Percentiles rank a stretch among this genome's conserved stretches.
These are phyloP conservation scores for Hymenoscyphus occultus DNA, from an alignment of 2,329 filamentous ascomycete genomes.

Conservation along the genomic window DNA sequence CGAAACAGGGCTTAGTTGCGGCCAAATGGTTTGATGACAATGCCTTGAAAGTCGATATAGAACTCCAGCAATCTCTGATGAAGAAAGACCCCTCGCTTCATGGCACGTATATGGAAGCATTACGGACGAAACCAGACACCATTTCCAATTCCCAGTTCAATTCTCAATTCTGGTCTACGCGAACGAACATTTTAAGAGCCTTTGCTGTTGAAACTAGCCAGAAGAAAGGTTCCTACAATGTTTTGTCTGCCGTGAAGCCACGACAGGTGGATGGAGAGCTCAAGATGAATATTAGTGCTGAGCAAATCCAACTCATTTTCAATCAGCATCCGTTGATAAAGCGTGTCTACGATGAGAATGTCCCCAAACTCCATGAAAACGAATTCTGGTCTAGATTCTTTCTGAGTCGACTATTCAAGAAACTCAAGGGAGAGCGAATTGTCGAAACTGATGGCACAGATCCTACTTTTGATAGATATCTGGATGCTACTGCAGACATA, in stretches of 20 bases:
- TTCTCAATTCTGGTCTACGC: conserved; percentile 89
- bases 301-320: conserved; percentile 92
- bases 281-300: conserved; percentile 80
- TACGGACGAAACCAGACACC: conserved; percentile 78
- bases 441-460: conserved; percentile 74
- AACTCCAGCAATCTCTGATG: conserved; percentile 83
- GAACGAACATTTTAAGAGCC: conserved; percentile 79
- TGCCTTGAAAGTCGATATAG: conserved; percentile 72
- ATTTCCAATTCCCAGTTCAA: conserved; percentile 81
- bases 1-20: conserved; percentile 44
- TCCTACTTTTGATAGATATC: conserved; percentile 79
- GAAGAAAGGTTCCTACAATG: conserved; percentile 87
- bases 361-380: conserved; percentile 73
- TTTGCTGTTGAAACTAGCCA: conserved; percentile 88
- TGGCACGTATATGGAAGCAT: conserved; percentile 82
- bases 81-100: conserved; percentile 73
- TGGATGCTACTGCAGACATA: conserved; percentile 65
- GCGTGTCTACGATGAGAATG: conserved; percentile 88
- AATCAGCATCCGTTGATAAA: conserved; percentile 88
- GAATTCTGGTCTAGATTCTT: conserved; percentile 97
- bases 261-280: conserved; percentile 70
- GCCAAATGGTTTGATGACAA: conserved; percentile 78
- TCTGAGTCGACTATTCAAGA: conserved; percentile 84
- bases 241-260: conserved; percentile 84
- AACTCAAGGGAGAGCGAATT: conserved; percentile 84